Evolutionary conservation across 495 filamentous ascomycete genomes (phyloP).

Genomic region (Neurospora tetrasperma): DNA sequence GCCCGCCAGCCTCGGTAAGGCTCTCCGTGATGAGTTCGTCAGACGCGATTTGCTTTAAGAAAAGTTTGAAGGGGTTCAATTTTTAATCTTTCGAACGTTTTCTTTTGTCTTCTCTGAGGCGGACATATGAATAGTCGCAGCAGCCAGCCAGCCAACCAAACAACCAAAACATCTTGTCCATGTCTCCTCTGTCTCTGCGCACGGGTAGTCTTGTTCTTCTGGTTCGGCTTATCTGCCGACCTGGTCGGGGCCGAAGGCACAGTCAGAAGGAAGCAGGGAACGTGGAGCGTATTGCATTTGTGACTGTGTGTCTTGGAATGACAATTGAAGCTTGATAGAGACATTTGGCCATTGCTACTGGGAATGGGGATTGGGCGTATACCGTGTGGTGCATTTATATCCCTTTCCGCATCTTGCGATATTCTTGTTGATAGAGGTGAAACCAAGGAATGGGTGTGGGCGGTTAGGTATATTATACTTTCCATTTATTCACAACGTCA

Average conservation of each 20-base stretch:
- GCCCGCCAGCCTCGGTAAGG: conserved; percentile 83
- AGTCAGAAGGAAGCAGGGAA: not conserved
- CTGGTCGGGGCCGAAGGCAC: not conserved
- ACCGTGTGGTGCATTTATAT: not conserved
- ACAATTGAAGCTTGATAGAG: not conserved
- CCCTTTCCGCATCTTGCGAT: not conserved
- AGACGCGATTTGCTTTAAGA: conserved; percentile 82
- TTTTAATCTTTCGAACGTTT: conserved; percentile 13
- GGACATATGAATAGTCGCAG: not conserved
- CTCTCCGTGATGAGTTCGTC: conserved; percentile 88
- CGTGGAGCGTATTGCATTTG: not conserved
- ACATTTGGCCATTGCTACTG: not conserved
- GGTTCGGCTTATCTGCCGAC: not conserved
- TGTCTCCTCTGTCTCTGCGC: not conserved
- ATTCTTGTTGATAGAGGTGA: not conserved
- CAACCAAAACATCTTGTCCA: not conserved
- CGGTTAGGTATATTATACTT: not conserved
- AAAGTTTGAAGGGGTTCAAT: not conserved
- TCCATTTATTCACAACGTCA: not conserved
- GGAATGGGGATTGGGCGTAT: not conserved
- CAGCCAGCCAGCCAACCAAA: not conserved
- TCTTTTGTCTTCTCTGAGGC: conserved; percentile 1
- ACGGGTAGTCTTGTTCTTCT: not conserved
- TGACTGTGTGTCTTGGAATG: not conserved
- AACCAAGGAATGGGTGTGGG: not conserved